Base-by-base conservation (phyloP, 768 basidiomycete genomes). In the Lyophyllum atratum region DNA sequence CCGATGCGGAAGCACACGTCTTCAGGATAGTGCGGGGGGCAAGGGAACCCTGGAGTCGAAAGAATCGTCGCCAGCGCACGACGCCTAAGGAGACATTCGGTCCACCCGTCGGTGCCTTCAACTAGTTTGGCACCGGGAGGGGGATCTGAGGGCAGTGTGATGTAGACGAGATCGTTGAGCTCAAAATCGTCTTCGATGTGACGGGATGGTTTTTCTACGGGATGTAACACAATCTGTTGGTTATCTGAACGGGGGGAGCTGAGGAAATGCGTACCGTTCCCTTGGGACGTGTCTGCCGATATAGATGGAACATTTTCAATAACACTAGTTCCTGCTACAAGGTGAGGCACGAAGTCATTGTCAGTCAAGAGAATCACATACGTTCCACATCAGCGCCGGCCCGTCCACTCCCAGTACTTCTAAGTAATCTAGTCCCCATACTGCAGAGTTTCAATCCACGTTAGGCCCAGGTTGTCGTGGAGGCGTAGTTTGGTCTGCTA, bases 11-110 rank as follows among this genome's bases (percentile, higher is more conserved):
- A 61, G 28, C 58, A 60, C 9, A 55, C 43, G n/a, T 48, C 28
- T 7, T 44, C 44, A 40, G 64, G 62, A 40, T 40, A 29, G 19
- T 34, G 28, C 43, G 57, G 60, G n/a, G 43, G 43, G 37, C 39
- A 33, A 42, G 62, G 60, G 34, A 61, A 66, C 11, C 37, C 42
- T 14, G 59, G 55, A 19, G 49, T 60, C 11, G 58, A 43, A 31
- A 63, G 21, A 33, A 65, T 57, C 34, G 45, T 31, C 31, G 49
- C 22, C 33, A 59, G 49, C 5, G 47, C 57, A 10, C 42, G 42
- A 19, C 59, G 59, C 5, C 59, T 49, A 15, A 63, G 52, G 33
- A 65, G 59, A 22, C 64, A 65, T n/a, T 57, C 47, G n/a, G 61
- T 59, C 56, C 58, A 59, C 4, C 52, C 57, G n/a, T 60, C 57